Percentiles rank a stretch among this genome's conserved stretches.
Conservation (phyloP, 805 yeast species). For the Lachancea sp. region DNA sequence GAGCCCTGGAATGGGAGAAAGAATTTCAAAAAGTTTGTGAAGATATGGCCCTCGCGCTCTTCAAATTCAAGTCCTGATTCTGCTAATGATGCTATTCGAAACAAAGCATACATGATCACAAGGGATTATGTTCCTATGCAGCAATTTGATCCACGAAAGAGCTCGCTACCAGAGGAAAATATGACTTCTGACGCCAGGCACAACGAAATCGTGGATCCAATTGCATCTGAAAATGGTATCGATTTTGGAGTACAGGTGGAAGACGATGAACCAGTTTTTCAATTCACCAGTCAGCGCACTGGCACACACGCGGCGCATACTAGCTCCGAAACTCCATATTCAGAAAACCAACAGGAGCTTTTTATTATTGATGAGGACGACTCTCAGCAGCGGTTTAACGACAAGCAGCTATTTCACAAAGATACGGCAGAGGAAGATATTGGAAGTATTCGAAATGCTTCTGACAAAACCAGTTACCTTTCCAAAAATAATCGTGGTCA, state of each 20-base stretch:
- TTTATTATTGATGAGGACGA: slow-evolving; percentile 8
- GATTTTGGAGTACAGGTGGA: slow-evolving; percentile 2
- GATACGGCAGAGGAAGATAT: not conserved
- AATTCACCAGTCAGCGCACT: slow-evolving; percentile 4
- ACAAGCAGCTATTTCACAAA: not conserved
- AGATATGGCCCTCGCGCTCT: slow-evolving; percentile 21
- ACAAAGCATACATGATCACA: slow-evolving; percentile 25
- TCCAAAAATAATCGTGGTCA: too few species aligned
- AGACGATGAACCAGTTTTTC: not conserved
- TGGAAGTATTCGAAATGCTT: too few species aligned
- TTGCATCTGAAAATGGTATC: not conserved
- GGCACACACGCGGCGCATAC: not conserved
- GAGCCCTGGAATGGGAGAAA: slow-evolving; percentile 30
- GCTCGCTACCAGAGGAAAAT: not conserved
- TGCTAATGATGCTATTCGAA: slow-evolving; percentile 11
- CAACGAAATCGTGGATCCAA: too few species aligned
- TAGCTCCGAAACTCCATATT: not conserved
- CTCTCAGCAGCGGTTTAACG: not conserved
- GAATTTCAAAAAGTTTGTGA: slow-evolving; percentile 38
- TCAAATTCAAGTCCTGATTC: slow-evolving; percentile 1
- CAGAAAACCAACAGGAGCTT: slow-evolving; percentile 2
- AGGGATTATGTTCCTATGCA: slow-evolving; percentile 30
- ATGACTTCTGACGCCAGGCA: not conserved
- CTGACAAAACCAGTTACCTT: too few species aligned
- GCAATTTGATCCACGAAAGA: not conserved